Base-by-base conservation (phyloP, 805 yeast species). In the Lachancea sp. region DNA sequence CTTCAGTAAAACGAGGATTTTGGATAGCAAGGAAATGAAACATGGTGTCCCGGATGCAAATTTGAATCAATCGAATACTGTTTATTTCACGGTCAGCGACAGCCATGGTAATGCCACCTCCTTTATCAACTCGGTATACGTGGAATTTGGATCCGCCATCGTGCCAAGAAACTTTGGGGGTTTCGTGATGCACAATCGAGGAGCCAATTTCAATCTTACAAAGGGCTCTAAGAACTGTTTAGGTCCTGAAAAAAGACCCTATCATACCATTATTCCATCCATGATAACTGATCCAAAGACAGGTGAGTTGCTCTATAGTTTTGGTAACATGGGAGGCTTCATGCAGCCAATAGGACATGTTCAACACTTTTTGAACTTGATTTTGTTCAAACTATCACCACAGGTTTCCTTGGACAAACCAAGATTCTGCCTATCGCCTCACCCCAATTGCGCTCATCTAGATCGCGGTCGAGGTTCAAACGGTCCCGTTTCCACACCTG, bases 261-360 rank as follows among this genome's bases (percentile, higher is more conserved):
- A 84, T 62, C 95, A 86, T 57, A 86, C 95, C 0, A 85, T 85
- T 47, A 85, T 85, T 48, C 95, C 95, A 1, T 86, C 88, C 0
- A 74, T 85, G 81, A 75, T 85, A 26, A 85, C 95, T 12, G 38
- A 22, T 12, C 5, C 36, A 8, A 67, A 67, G 3, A 49, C 52
- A 2, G 48, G 46, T 2, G 76, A 75, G 22, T 63, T 85, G n/a
- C 80, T 72, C 55, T 88, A 89, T 0, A 66, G 82, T n/a, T 81
- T 73, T 53, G 93, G 91, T 41, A 85, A 82, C 49, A 85, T 84
- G 88, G 95, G 95, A 15, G 95, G 91, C 0, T 85, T 79, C 66
- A 84, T 81, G 69, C 95, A 86, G 61, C 95, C 95, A 2, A 87
- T 83, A 54, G 90, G 90, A 1, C 95, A 85, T 54, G 79, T 85